Percentiles rank a stretch among this genome's conserved stretches.
Evolutionary conservation across 2,329 filamentous ascomycete species (phyloP).

Genomic region (Lecanicillium sp.): DNA sequence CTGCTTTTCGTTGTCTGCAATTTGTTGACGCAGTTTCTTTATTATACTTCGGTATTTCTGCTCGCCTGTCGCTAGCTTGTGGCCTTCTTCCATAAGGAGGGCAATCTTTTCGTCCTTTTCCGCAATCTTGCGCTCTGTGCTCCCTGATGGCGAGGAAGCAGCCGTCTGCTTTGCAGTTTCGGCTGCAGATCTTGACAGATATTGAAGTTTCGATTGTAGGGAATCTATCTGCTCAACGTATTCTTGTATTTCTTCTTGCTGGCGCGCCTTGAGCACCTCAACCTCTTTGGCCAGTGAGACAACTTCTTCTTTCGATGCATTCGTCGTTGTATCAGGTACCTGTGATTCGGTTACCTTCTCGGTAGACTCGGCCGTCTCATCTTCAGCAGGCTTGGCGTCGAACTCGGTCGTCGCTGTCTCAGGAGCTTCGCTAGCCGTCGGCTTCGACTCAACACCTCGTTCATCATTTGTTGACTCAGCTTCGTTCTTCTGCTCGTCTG

Average conservation of each 20-base stretch:
- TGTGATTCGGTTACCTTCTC: not conserved
- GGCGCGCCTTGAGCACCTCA: slow-evolving; percentile 22
- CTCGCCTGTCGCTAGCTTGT: slow-evolving; percentile 77
- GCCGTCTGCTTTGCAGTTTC: slow-evolving; percentile 65
- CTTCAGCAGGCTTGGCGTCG: not conserved
- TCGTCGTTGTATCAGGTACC: not conserved
- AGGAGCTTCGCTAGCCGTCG: not conserved
- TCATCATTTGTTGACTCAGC: not conserved
- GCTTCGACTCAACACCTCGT: not conserved
- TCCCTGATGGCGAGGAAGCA: slow-evolving; percentile 53
- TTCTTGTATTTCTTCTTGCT: slow-evolving; percentile 74
- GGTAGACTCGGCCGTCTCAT: not conserved
- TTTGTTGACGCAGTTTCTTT: slow-evolving; percentile 66
- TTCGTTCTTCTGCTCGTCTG: not conserved
- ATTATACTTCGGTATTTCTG: slow-evolving; percentile 76
- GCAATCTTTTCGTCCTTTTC: slow-evolving; percentile 90
- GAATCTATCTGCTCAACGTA: slow-evolving; percentile 89
- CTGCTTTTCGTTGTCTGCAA: slow-evolving; percentile 58
- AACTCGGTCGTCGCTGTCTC: slow-evolving; percentile 1
- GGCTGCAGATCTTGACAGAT: slow-evolving; percentile 71
- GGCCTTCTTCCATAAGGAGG: slow-evolving; percentile 83
- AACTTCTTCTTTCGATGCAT: slow-evolving; percentile 1
- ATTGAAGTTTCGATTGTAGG: slow-evolving; percentile 82
- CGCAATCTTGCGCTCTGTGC: slow-evolving; percentile 67
- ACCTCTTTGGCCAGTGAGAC: slow-evolving; percentile 12